Evolutionary conservation across 805 yeast species (phyloP).

Genomic region (Ogataea neopini): DNA sequence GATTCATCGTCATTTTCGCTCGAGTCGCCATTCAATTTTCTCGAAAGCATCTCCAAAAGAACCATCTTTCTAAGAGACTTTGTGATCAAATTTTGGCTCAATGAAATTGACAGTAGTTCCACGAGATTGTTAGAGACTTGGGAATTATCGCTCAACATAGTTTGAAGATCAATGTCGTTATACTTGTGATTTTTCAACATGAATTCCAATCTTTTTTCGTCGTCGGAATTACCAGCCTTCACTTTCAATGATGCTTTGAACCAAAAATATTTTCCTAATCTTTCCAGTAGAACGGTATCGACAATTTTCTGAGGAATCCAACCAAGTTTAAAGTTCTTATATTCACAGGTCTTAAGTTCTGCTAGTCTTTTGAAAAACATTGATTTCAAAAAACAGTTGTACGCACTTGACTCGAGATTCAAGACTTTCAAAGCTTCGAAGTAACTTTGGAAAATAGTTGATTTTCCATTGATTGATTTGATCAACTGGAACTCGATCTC

Average conservation of each 20-base stretch:
- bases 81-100: constrained; percentile 16
- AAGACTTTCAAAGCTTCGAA: constrained; percentile 12
- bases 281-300: constrained; percentile 16
- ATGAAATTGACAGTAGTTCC: constrained; percentile 12
- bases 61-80: constrained; percentile 22
- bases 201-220: constrained; percentile 8
- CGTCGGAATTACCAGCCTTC: background rate
- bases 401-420: constrained; percentile 9
- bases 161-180: constrained; percentile 11
- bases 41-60: constrained; percentile 16
- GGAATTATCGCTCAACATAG: constrained; percentile 2
- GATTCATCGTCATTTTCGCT: constrained; percentile 6
- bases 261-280: constrained; percentile 26
- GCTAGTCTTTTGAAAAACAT: constrained; percentile 22
- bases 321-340: constrained; percentile 1
- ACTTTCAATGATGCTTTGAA: constrained; percentile 9
- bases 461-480: constrained; percentile 3
- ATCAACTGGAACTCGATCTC: constrained; percentile 20
- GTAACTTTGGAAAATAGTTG: background rate
- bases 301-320: constrained; percentile 9
- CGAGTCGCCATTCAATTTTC: constrained; percentile 8
- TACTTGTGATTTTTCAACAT: constrained; percentile 18
- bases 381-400: constrained; percentile 26
- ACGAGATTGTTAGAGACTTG: constrained; percentile 11
- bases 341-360: constrained; percentile 10